Evolutionary conservation across 345 rosid genomes (phyloP).

Genomic region (Abelmoschus esculentus): DNA sequence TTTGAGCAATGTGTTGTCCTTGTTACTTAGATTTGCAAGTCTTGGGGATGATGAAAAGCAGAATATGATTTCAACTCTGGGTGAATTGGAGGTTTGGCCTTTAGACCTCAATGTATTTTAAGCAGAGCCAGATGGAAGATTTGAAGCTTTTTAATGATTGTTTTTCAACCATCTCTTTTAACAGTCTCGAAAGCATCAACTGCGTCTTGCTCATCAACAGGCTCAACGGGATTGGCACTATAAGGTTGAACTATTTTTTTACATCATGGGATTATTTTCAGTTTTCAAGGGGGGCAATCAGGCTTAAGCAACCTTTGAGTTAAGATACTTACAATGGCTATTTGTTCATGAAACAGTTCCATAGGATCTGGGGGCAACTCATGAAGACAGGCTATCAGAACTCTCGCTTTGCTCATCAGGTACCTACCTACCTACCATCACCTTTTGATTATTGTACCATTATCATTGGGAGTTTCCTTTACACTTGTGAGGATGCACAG

Average conservation of each 20-base stretch:
- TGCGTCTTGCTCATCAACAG: slow-evolving; percentile 53
- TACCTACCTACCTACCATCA: slow-evolving; percentile 27
- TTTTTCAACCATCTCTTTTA: slow-evolving; percentile 11
- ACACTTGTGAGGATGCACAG: slow-evolving; percentile 35
- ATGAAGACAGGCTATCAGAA: slow-evolving; percentile 98
- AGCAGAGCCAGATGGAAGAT: not conserved
- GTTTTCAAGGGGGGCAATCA: not conserved
- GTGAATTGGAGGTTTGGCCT: slow-evolving; percentile 52
- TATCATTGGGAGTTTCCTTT: not conserved
- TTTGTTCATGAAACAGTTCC: slow-evolving; percentile 48
- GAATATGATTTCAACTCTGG: slow-evolving; percentile 28
- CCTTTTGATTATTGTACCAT: not conserved
- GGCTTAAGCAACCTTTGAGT: not conserved
- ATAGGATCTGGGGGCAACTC: slow-evolving; percentile 92
- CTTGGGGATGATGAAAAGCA: slow-evolving; percentile 33
- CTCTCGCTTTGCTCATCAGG: slow-evolving; percentile 98
- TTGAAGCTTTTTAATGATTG: not conserved
- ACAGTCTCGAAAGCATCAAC: slow-evolving; percentile 45
- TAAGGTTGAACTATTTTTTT: slow-evolving; percentile 36
- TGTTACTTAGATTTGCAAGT: slow-evolving; percentile 45
- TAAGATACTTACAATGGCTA: not conserved
- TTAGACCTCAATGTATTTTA: not conserved
- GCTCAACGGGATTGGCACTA: slow-evolving; percentile 69
- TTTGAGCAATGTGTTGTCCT: not conserved
- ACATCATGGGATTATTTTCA: not conserved